Percentiles rank a stretch among this genome's conserved stretches.
These are phyloP conservation scores for Phytophthora hybrid DNA, from an alignment of 352 stramenopile species.

Conservation along the genomic window DNA sequence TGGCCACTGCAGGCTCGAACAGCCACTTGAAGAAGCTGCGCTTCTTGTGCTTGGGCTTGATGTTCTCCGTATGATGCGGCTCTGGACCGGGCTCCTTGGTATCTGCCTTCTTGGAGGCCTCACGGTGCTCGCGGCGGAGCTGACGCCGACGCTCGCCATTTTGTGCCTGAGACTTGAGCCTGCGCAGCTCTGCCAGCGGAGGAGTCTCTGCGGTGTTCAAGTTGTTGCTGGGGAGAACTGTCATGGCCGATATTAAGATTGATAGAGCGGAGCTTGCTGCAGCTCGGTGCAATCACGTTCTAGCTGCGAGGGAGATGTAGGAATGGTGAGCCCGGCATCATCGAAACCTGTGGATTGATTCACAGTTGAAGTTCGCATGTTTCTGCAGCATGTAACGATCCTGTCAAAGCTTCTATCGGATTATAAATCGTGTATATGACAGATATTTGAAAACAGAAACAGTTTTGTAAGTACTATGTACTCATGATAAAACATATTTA, in stretches of 20 bases:
- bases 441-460: not conserved
- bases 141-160: constrained; percentile 25
- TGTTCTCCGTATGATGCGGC: not conserved
- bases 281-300: not conserved
- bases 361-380: constrained; percentile 35
- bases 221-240: not conserved
- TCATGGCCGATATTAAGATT: no score
- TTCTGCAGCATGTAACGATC: constrained; percentile 15
- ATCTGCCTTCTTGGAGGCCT: constrained; percentile 14
- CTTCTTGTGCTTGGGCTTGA: constrained; percentile 31
- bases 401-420: no score
- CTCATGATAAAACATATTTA: no score
- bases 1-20: constrained; percentile 28
- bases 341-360: constrained; percentile 13
- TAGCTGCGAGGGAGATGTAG: constrained; percentile 16
- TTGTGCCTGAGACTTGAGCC: constrained; percentile 29
- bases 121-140: constrained; percentile 20
- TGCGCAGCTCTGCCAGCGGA: constrained; percentile 18
- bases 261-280: not conserved
- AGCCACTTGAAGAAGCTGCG: constrained; percentile 40
- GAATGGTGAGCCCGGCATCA: constrained; percentile 22
- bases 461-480: no score
- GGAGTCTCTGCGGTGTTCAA: not conserved
- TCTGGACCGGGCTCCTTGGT: not conserved
- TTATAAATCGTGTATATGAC: not conserved